Percentiles rank a stretch among this genome's conserved stretches.
Conservation (phyloP, 257 asterid species). For the Ballota nigra region DNA sequence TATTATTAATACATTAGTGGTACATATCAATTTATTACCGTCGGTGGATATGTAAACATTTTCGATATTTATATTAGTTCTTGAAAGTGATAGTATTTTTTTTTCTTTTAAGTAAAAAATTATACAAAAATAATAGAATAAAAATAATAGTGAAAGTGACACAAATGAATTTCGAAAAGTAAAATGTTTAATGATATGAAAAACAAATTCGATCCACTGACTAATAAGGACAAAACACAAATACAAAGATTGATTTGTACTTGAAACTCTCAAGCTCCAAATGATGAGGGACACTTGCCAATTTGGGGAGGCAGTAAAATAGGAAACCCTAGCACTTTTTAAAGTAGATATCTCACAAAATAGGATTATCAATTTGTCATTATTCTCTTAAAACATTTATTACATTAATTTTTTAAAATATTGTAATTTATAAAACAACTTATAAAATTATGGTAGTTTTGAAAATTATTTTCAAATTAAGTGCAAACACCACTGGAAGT, state of each 20-base stretch:
- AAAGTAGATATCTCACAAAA: neutral
- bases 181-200: conserved; percentile 18
- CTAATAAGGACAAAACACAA: conserved; percentile 30
- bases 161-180: neutral
- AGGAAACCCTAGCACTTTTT: neutral
- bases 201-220: conserved; percentile 17
- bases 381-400: neutral
- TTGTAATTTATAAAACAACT: no score
- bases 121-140: neutral
- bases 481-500: no score
- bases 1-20: no score
- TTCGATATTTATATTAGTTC: neutral
- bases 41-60: no score
- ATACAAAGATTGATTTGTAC: conserved; percentile 25
- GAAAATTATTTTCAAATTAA: no score
- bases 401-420: no score
- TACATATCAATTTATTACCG: no score
- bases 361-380: neutral
- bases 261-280: conserved; percentile 31
- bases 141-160: conserved; percentile 16
- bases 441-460: no score
- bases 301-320: neutral
- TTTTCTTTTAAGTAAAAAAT: neutral
- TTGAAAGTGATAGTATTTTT: conserved; percentile 2
- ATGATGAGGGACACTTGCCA: conserved; percentile 44